Evolutionary conservation across 2,329 filamentous ascomycete species (phyloP).

Genomic region (Trichophyton rubrum): DNA sequence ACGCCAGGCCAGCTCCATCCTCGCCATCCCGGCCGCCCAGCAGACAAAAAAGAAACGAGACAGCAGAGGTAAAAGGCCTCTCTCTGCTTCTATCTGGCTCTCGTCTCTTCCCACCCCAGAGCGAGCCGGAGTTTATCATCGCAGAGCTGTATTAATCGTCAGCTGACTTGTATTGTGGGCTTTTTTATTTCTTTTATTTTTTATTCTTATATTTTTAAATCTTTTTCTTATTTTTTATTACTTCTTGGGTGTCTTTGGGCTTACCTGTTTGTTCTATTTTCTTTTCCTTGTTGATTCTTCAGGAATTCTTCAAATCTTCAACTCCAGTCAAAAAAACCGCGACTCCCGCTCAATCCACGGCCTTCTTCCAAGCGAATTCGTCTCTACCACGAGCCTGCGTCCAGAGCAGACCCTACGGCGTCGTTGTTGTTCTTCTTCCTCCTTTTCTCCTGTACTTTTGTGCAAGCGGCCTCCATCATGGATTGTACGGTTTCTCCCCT

Average conservation of each 20-base stretch:
- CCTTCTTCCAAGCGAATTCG: neutral
- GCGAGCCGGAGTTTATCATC: neutral
- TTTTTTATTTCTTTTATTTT: neutral
- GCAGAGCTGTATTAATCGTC: neutral
- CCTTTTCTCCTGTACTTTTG: neutral
- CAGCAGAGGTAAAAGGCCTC: neutral
- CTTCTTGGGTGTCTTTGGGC: neutral
- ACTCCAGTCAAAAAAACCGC: neutral
- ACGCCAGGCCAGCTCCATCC: neutral
- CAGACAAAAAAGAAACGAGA: neutral
- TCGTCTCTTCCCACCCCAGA: neutral
- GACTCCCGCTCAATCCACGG: neutral
- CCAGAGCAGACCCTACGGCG: neutral
- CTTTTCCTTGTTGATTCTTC: constrained; percentile 3
- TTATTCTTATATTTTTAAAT: neutral
- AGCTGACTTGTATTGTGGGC: constrained; percentile 4
- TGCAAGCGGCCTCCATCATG: constrained; percentile 1
- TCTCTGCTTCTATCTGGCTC: neutral
- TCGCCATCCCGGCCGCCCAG: neutral
- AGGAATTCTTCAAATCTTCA: neutral
- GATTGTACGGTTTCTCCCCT: constrained; percentile 3
- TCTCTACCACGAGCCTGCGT: neutral
- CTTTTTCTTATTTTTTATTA: neutral
- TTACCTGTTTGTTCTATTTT: constrained; percentile 1
- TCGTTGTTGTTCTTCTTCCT: neutral